A percentile compares a stretch with the other conserved stretches of the same genome.
phyloP scores from a whole-genome alignment of 495 filamentous ascomycete species.

The Acidiella bohemica region DNA sequence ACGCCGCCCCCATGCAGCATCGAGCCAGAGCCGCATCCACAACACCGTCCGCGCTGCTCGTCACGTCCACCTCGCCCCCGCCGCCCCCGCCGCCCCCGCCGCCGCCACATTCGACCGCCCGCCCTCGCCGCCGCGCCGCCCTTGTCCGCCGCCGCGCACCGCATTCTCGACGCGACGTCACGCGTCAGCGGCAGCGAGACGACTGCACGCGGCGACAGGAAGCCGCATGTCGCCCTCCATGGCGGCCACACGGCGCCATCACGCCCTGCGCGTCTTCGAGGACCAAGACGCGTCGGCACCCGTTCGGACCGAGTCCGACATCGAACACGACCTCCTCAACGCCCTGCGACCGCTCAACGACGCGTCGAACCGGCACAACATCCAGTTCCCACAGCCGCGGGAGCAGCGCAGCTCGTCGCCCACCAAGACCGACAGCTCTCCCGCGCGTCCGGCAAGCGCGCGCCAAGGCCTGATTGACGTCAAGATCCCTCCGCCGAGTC shows the following conservation, averaged over 20 bases:
- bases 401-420: slow-evolving; percentile 19
- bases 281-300: slow-evolving; percentile 40
- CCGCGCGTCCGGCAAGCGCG: slow-evolving; percentile 25
- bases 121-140: no score
- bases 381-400: slow-evolving; percentile 22
- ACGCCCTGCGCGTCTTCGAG: slow-evolving; percentile 50
- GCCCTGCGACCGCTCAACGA: slow-evolving; percentile 34
- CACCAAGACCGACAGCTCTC: slow-evolving; percentile 26
- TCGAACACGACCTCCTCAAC: slow-evolving; percentile 40
- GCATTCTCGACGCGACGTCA: neutral
- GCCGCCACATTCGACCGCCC: no score
- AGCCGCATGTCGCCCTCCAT: slow-evolving; percentile 26
- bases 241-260: slow-evolving; percentile 51
- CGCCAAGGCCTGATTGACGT: slow-evolving; percentile 42
- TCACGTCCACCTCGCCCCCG: no score
- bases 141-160: no score
- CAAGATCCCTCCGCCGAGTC: slow-evolving; percentile 57
- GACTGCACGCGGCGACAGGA: neutral
- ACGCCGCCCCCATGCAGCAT: no score
- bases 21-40: no score
- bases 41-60: no score
- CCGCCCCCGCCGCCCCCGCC: no score
- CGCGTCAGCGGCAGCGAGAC: slow-evolving; percentile 2
- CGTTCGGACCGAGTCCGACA: slow-evolving; percentile 28
- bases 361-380: slow-evolving; percentile 36